Conservation (phyloP, 1,284 basidiomycete species). For the Earliella scabrosa region DNA sequence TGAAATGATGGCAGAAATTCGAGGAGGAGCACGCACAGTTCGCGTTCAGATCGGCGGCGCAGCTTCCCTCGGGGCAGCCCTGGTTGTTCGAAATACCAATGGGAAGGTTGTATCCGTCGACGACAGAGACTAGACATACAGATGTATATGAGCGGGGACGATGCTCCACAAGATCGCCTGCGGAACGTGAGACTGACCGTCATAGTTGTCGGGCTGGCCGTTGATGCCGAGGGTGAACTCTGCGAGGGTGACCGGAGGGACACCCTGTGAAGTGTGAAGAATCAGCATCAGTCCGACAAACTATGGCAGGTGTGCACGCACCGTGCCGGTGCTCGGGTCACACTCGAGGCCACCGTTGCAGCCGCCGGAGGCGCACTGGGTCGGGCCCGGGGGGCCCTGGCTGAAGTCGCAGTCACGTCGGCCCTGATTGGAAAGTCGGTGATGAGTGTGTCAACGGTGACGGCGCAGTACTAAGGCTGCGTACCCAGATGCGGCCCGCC, state of each 20-base stretch:
- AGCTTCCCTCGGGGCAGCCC: slow-evolving; percentile 54
- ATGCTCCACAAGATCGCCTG: not conserved
- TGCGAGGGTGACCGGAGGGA: slow-evolving; percentile 49
- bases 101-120: slow-evolving; percentile 54
- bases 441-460: not conserved
- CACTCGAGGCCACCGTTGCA: slow-evolving; percentile 53
- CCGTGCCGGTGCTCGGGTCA: slow-evolving; percentile 43
- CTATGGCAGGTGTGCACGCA: slow-evolving; percentile 12
- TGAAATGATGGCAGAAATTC: not conserved
- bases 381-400: slow-evolving; percentile 40
- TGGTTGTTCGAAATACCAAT: slow-evolving; percentile 54
- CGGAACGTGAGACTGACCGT: slow-evolving; percentile 31
- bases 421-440: slow-evolving; percentile 37
- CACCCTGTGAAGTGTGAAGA: too few species aligned
- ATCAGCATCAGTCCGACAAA: too few species aligned
- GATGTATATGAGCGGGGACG: not conserved
- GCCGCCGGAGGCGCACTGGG: slow-evolving; percentile 46
- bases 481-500: slow-evolving; percentile 39
- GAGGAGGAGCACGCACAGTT: slow-evolving; percentile 37
- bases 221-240: slow-evolving; percentile 46
- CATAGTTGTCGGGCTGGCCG: slow-evolving; percentile 44
- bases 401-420: slow-evolving; percentile 46
- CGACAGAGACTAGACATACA: slow-evolving; percentile 31
- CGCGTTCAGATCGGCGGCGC: slow-evolving; percentile 57
- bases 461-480: not conserved